Conservation (phyloP, 352 stramenopile species). For the Globisporangium canariense region DNA sequence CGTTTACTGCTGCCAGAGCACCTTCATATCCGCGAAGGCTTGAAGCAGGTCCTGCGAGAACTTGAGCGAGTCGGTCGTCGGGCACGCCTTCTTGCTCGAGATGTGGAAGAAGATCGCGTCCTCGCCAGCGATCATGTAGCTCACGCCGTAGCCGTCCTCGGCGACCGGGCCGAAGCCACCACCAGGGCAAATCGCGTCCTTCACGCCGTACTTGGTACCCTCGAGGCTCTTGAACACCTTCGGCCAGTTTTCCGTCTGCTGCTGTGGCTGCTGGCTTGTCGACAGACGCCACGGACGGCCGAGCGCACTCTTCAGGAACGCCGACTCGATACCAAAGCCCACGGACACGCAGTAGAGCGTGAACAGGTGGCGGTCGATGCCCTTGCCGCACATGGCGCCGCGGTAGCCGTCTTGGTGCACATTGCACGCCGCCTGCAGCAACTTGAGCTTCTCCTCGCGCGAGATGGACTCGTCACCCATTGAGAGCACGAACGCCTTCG, state of each 20-base stretch:
- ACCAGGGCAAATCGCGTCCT: conserved; percentile 68
- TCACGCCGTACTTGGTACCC: conserved; percentile 46
- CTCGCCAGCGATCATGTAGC: conserved; percentile 89
- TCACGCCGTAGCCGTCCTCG: conserved; percentile 89
- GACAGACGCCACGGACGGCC: conserved; percentile 83
- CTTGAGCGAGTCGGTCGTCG: conserved; percentile 70
- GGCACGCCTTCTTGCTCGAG: conserved; percentile 82
- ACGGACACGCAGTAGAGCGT: conserved; percentile 91
- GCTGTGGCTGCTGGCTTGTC: conserved; percentile 88
- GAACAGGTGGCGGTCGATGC: conserved; percentile 95
- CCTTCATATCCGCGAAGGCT: conserved; percentile 81
- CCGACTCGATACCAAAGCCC: conserved; percentile 80
- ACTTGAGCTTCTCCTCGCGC: conserved; percentile 70
- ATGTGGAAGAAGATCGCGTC: conserved; percentile 91
- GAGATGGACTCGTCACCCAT: conserved; percentile 76
- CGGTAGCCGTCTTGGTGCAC: conserved; percentile 92
- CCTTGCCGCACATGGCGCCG: conserved; percentile 87
- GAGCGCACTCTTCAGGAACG: conserved; percentile 87
- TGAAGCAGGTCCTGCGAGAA: conserved; percentile 75
- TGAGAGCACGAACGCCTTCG: conserved; percentile 87
- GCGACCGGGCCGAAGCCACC: conserved; percentile 89
- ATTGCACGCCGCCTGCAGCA: conserved; percentile 85
- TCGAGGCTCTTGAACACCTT: conserved; percentile 62
- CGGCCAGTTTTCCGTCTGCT: conserved; percentile 85
- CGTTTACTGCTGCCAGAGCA: conserved; percentile 38